Evolutionary conservation across 164 flowering plant species (phyloP), one percentile per base, ranked within the genome.

Genomic region (Annona cherimola): DNA sequence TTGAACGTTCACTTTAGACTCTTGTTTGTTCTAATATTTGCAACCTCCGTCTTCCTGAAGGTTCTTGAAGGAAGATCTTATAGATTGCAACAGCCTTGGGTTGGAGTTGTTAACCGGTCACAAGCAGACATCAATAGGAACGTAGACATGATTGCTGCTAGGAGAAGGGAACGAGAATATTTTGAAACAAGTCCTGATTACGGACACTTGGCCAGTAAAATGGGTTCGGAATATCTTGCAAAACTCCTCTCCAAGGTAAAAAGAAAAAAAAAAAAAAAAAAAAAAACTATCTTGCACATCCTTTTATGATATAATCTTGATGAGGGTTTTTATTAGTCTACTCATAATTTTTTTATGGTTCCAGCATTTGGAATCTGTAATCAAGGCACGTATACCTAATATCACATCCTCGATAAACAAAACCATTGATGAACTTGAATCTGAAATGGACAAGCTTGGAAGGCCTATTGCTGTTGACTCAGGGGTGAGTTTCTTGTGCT

Each of bases 61-160:
- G 91, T 92, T 57, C 78, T 92, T 79, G 97, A 92, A 81, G 97
- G 97, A 62, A 83, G 70, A 81, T 67, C 95, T 70, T 92, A 86
- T 74, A 77, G 79, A 79, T 82, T 92, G 68, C 88, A 87, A 77
- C 88, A 79, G 61, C 97, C 97, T 61, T 92, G 97, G 97, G 81
- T 92, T 74, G 97, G 97, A 77, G 93, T 92, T 75, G 97, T 92
- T 18, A 92, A 91, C 76, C 90, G 97, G 16, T 91, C 96, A 46
- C 96, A 90, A 77, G 93, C 93, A 63, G 96, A 90, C 81, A 90
- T 90, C 44, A 90, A 91, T 72, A 91, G 85, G 73, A 89, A 84
- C 71, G 93, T 89, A 71, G 97, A 92, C 74, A 92, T 92, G 97
- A 89, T 92, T 79, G 88, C 90, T 78, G 97, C 97, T 72, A 86